Evolutionary conservation across 495 filamentous ascomycete species (phyloP).

Genomic region (Neurospora sp.): DNA sequence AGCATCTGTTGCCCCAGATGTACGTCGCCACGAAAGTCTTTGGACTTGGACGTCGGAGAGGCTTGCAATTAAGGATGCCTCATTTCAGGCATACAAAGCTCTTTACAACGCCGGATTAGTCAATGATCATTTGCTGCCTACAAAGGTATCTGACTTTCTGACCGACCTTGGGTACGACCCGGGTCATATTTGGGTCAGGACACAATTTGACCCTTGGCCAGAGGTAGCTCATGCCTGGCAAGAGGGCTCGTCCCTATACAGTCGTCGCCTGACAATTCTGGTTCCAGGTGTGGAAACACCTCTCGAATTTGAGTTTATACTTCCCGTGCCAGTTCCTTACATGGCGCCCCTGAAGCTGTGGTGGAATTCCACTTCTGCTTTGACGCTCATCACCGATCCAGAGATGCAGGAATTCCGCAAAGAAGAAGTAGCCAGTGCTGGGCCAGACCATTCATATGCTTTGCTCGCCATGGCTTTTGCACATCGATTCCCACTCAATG

Average conservation of each 20-base stretch:
- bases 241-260: slow-evolving; percentile 12
- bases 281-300: slow-evolving; percentile 20
- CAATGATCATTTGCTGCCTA: slow-evolving; percentile 70
- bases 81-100: slow-evolving; percentile 67
- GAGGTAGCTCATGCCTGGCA: slow-evolving; percentile 47
- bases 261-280: slow-evolving; percentile 19
- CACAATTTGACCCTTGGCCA: slow-evolving; percentile 57
- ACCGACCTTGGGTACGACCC: slow-evolving; percentile 32
- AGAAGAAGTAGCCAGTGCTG: slow-evolving; percentile 9
- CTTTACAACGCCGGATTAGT: slow-evolving; percentile 62
- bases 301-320: slow-evolving; percentile 33
- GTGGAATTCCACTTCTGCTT: slow-evolving; percentile 36
- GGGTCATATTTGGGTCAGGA: slow-evolving; percentile 41
- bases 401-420: slow-evolving; percentile 8
- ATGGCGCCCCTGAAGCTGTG: slow-evolving; percentile 37
- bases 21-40: slow-evolving; percentile 46
- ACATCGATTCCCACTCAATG: slow-evolving; percentile 22
- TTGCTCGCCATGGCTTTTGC: slow-evolving; percentile 42
- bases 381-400: slow-evolving; percentile 26
- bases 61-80: slow-evolving; percentile 69
- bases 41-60: slow-evolving; percentile 59
- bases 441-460: slow-evolving; percentile 31
- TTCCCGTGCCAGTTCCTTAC: slow-evolving; percentile 33
- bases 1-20: slow-evolving; percentile 49
- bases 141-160: slow-evolving; percentile 25